Evolutionary conservation across 2,329 filamentous ascomycete species (phyloP).

Genomic region (Diaporthe velutina): DNA sequence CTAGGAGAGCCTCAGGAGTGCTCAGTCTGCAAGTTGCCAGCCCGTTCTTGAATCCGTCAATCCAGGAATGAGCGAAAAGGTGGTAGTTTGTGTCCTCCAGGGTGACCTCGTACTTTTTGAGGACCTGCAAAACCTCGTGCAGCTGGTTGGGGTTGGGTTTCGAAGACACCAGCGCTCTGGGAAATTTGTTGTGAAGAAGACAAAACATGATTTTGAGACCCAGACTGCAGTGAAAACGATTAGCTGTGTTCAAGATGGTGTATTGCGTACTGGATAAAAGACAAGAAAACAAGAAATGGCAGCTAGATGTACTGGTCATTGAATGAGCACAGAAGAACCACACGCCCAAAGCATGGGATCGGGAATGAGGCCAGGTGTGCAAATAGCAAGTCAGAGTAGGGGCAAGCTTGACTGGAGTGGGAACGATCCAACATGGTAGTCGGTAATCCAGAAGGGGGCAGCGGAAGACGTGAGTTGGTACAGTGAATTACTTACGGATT

Average conservation of each 20-base stretch:
- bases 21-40: constrained; percentile 19
- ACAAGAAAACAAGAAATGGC: neutral
- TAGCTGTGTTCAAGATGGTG: neutral
- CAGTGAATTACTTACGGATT: constrained; percentile 34
- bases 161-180: constrained; percentile 25
- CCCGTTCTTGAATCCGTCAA: constrained; percentile 22
- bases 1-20: constrained; percentile 15
- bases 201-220: constrained; percentile 37
- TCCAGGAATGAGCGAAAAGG: constrained; percentile 32
- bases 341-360: too few relatives aligned
- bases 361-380: too few relatives aligned
- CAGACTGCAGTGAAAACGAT: neutral
- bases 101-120: constrained; percentile 36
- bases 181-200: constrained; percentile 35
- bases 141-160: constrained; percentile 34
- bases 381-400: neutral
- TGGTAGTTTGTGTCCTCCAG: constrained; percentile 32
- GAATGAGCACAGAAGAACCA: neutral
- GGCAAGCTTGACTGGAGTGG: neutral
- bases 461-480: neutral
- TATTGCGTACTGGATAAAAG: too few relatives aligned
- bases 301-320: neutral
- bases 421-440: neutral
- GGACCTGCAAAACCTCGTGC: constrained; percentile 22
- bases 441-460: neutral